Base-by-base conservation (phyloP, 2,329 filamentous ascomycete species). In the Diaporthe sp. region DNA sequence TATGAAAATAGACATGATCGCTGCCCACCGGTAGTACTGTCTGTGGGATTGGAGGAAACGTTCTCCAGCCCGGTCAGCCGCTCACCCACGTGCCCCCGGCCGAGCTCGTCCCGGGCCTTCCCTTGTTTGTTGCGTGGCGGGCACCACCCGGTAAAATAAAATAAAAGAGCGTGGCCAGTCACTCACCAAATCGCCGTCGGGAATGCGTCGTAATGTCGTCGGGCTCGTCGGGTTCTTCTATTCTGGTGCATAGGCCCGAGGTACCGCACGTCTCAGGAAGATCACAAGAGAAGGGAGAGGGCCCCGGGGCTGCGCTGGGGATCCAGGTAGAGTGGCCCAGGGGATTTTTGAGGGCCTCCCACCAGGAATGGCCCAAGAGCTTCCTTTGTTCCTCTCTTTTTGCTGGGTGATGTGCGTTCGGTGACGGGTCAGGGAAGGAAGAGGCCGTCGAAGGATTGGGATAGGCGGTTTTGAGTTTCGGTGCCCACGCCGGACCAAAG, bases 231-330 rank as follows among this genome's bases (percentile, higher is more conserved):
- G 62, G 25, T 25, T 53, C 62, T 53, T 53, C 62, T 39, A 53
- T 68, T 68, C 53, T 49, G 31, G 62, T 68, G 12, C 62, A 53
- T 10, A 25, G 44, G 28, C 44, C 62, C 62, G 62, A 68, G 9
- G 62, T 68, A 39, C 62, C 62, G 62, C 62, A 53, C 62, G 62
- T 72, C 55, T 72, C 70, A 61, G 28, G 37, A 61, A 57, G 42
- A 57, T 58, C 46, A 61, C 22, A 17, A 51, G 15, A 72, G 46
- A 61, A 10, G 49, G 42, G 42, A 13, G 8, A 22, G 19, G 44
- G 17, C 39, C 42, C 17, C 25, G 42, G 42, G 61, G 10, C 17
- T 44, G 13, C 13, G 42, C 31, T 51, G 44, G 62, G 62, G 46
- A 51, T 49, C 62, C 46, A 53, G 13, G 61, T 37, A 51, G 61